These are phyloP conservation scores for Aspergillus quadrilineatus DNA, from an alignment of 2,329 filamentous ascomycete species.

Conservation along the genomic window DNA sequence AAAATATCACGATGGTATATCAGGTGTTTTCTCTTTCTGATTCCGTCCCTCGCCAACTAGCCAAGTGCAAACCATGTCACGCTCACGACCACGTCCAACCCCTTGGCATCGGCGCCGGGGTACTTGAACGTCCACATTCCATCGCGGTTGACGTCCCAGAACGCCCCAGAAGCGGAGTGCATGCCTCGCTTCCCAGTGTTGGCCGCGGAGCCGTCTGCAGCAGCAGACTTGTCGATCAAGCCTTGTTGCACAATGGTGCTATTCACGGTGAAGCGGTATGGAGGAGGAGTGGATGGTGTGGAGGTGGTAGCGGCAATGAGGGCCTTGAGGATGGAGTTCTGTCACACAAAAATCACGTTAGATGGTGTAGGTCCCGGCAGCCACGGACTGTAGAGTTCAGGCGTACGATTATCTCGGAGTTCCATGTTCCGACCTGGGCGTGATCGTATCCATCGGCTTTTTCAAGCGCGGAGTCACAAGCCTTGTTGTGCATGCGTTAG, in stretches of 20 bases:
- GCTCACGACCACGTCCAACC: slow-evolving; percentile 50
- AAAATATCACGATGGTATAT: slow-evolving; percentile 4
- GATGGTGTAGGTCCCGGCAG: background rate
- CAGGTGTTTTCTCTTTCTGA: background rate
- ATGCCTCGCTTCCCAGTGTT: slow-evolving; percentile 76
- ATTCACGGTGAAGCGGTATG: slow-evolving; percentile 96
- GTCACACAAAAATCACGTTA: background rate
- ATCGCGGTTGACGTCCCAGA: slow-evolving; percentile 53
- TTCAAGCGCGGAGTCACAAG: slow-evolving; percentile 76
- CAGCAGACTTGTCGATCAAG: slow-evolving; percentile 54
- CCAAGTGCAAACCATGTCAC: slow-evolving; percentile 49
- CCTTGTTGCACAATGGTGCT: slow-evolving; percentile 95
- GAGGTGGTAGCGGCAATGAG: slow-evolving; percentile 44
- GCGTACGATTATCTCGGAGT: slow-evolving; percentile 85
- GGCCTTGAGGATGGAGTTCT: slow-evolving; percentile 44
- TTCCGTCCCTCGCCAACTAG: slow-evolving; percentile 17
- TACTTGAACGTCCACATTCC: slow-evolving; percentile 56
- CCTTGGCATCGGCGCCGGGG: slow-evolving; percentile 46
- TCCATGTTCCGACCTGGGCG: slow-evolving; percentile 80
- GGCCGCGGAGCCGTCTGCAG: slow-evolving; percentile 56
- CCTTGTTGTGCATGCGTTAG: slow-evolving; percentile 54
- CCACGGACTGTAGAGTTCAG: background rate
- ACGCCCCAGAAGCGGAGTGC: slow-evolving; percentile 52
- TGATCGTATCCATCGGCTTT: slow-evolving; percentile 81
- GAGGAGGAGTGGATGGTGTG: slow-evolving; percentile 44